Evolutionary conservation across 2,329 filamentous ascomycete species (phyloP), one percentile per base, ranked within the genome.

Genomic region (Aspergillus calidoustus): DNA sequence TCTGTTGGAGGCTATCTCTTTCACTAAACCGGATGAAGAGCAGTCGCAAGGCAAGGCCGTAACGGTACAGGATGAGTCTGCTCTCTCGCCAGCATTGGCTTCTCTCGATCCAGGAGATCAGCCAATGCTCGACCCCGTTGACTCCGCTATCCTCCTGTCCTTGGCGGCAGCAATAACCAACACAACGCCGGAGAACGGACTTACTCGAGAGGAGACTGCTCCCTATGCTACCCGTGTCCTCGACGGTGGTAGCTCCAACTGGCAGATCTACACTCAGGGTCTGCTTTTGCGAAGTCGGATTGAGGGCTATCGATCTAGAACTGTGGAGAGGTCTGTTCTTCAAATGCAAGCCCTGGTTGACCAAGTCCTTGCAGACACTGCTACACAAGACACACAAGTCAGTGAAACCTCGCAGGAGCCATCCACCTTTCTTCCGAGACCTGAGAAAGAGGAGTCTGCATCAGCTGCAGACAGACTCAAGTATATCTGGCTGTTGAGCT

Each of bases 231-330:
- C 89, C 1, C 87, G 95, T 46, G 95, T 98, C 0, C 83, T 99
- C 1, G 86, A 91, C 8, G 93, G 95, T 63, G 93, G 94, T 68
- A 91, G 91, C 50, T 94, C 92, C 0, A 99, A 98, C 76, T 99
- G 95, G 95, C 95, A 98, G 75, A 89, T 97, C 38, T 98, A 98
- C 74, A 97, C 95, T 0, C 93, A 98, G 73, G 95, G 93, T 0
- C 82, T 99, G 8, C 83, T 99, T 0, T 91, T 98, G 1, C 86
- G 95, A 49, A 96, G 92, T 63, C 86, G 95, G 17, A 94, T 98
- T 58, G 95, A 99, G 77, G 85, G 93, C 0, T 93, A 96, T 77
- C 87, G 88, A 57, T 92, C 93, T 57, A 85, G 94, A 58, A 99
- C 95, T 0, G 84, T 96, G 43, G 95, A 99, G 78, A 85, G 95